A percentile compares a stretch with the other conserved stretches of the same genome.
These are phyloP conservation scores for Sarocladium oryzae DNA, from an alignment of 2,329 filamentous ascomycete genomes.

Conservation along the genomic window DNA sequence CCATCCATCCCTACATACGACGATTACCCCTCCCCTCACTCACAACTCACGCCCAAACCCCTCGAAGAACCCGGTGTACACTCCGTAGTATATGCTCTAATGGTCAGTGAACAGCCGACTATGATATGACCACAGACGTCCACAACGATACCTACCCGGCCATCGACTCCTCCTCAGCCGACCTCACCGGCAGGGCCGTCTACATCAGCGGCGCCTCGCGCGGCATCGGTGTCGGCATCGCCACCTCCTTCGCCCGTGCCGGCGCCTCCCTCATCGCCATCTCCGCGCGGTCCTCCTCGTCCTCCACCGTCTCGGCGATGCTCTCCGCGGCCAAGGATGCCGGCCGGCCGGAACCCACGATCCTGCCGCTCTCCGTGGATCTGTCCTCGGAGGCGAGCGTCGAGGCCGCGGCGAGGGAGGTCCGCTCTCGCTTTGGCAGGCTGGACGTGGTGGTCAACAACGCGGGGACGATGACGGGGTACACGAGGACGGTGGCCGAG, in stretches of 20 bases:
- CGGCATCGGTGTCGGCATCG: conserved; percentile 46
- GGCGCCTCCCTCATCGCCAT: conserved; percentile 46
- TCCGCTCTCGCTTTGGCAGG: conserved; percentile 14
- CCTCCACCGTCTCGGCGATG: conserved; percentile 24
- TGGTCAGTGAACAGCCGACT: conserved; percentile 2
- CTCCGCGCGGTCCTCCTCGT: conserved; percentile 39
- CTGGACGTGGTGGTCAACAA: conserved; percentile 11
- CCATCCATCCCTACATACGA: too few relatives aligned
- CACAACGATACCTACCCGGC: conserved; percentile 33
- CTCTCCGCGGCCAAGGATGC: conserved; percentile 25
- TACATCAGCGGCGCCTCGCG: conserved; percentile 50
- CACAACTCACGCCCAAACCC: too few relatives aligned
- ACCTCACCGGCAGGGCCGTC: conserved; percentile 30
- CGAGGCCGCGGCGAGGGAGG: conserved; percentile 16
- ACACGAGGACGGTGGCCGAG: neutral
- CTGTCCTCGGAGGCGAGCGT: conserved; percentile 11
- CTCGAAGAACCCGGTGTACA: too few relatives aligned
- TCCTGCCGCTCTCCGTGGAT: conserved; percentile 35
- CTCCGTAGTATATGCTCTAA: too few relatives aligned
- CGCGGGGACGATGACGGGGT: conserved; percentile 2
- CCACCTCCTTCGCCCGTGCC: conserved; percentile 47
- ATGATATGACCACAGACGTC: conserved; percentile 1
- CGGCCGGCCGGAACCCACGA: conserved; percentile 19
- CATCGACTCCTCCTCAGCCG: conserved; percentile 37
- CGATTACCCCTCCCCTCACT: too few relatives aligned